Percentiles rank a stretch among this genome's conserved stretches.
phyloP scores from a whole-genome alignment of 2,329 filamentous ascomycete species.

The Neonectria ditissima region DNA sequence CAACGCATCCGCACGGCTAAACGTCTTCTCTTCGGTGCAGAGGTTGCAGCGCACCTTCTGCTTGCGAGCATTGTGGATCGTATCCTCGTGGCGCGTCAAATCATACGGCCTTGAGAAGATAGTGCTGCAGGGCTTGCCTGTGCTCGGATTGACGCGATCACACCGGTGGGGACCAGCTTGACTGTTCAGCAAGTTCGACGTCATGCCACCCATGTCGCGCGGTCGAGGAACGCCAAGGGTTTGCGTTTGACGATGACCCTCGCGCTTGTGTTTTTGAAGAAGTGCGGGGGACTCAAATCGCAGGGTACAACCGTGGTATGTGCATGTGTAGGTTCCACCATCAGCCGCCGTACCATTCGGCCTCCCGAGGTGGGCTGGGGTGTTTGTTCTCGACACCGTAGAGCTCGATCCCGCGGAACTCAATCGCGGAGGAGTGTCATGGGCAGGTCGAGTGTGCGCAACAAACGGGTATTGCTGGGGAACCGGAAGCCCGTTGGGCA shows the following conservation, averaged over 20 bases:
- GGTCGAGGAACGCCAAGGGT: slow-evolving; percentile 48
- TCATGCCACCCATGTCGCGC: slow-evolving; percentile 54
- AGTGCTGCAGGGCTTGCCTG: slow-evolving; percentile 93
- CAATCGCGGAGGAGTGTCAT: slow-evolving; percentile 52
- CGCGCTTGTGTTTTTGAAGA: slow-evolving; percentile 95
- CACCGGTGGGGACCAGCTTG: slow-evolving; percentile 95
- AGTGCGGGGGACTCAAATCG: slow-evolving; percentile 90
- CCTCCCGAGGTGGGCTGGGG: slow-evolving; percentile 54
- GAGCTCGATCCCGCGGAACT: slow-evolving; percentile 58
- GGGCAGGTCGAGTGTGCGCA: slow-evolving; percentile 50
- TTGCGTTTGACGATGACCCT: slow-evolving; percentile 85
- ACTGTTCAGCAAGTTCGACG: slow-evolving; percentile 76
- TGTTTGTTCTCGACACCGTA: slow-evolving; percentile 47
- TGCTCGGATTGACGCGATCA: slow-evolving; percentile 92
- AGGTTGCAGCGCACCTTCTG: slow-evolving; percentile 93
- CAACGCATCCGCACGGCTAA: slow-evolving; percentile 93
- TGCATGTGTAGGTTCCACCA: slow-evolving; percentile 93
- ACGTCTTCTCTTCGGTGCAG: slow-evolving; percentile 97
- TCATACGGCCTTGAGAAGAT: slow-evolving; percentile 97
- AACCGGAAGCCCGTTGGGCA: slow-evolving; percentile 55
- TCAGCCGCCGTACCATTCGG: slow-evolving; percentile 77
- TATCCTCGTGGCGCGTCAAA: slow-evolving; percentile 94
- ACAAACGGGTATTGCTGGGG: slow-evolving; percentile 66
- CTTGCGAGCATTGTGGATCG: slow-evolving; percentile 95
- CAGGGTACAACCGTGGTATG: slow-evolving; percentile 88